A percentile compares a stretch with the other conserved stretches of the same genome.
phyloP scores from a whole-genome alignment of 306 rosid genomes.

The Prunus campanulata region DNA sequence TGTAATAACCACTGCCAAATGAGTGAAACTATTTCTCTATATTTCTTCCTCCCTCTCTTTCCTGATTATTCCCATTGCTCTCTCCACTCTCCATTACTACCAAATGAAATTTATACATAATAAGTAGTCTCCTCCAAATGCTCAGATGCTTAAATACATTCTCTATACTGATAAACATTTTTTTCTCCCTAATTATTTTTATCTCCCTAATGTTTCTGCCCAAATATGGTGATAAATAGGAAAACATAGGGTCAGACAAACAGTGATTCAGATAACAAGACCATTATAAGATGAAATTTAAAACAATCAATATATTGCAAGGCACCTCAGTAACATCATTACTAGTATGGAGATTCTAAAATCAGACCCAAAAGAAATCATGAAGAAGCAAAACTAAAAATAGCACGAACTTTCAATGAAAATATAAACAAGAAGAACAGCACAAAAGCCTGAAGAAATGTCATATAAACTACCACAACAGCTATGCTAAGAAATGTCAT shows the following conservation, averaged over 20 bases:
- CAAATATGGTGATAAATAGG: neutral
- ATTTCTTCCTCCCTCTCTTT: neutral
- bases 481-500: neutral
- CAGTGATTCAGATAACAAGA: neutral
- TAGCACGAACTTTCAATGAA: neutral
- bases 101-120: neutral
- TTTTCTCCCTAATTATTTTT: neutral
- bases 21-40: neutral
- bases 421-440: neutral
- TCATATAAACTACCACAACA: neutral
- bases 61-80: neutral
- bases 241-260: neutral
- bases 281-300: neutral
- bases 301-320: neutral
- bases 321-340: neutral
- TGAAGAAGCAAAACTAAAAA: neutral
- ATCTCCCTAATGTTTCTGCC: neutral
- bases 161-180: neutral
- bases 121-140: neutral
- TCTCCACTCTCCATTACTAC: neutral
- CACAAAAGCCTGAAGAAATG: neutral
- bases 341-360: neutral
- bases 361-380: neutral
- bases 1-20: neutral
- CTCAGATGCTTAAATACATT: neutral